A percentile compares a stretch with the other conserved stretches of the same genome.
These are phyloP conservation scores for Hypseocharis bilobata DNA, from an alignment of 441 rosid species.

Conservation along the genomic window DNA sequence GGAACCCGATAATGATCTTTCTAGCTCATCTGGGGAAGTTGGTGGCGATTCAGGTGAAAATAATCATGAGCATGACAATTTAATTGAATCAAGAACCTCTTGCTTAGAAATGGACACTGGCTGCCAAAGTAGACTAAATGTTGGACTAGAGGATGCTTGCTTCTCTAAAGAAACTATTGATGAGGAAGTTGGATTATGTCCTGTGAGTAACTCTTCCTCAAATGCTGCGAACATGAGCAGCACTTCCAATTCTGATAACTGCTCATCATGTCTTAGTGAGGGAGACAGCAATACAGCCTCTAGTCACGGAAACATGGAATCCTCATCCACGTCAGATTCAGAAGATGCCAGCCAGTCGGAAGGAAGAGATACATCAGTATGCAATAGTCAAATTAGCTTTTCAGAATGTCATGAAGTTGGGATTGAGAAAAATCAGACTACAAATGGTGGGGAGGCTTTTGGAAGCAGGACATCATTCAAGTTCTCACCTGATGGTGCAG, in stretches of 20 bases:
- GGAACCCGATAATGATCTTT: conserved; percentile 21
- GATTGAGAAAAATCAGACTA: conserved; percentile 29
- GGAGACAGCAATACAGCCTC: conserved; percentile 61
- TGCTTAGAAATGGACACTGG: conserved; percentile 23
- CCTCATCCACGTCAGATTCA: conserved; percentile 71
- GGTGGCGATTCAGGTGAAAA: conserved; percentile 31
- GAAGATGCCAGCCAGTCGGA: conserved; percentile 66
- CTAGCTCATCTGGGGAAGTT: conserved; percentile 33
- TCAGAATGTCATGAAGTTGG: conserved; percentile 31
- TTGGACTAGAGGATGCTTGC: conserved; percentile 23
- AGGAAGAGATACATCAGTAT: conserved; percentile 41
- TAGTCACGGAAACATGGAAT: conserved; percentile 51
- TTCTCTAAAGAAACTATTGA: conserved; percentile 27
- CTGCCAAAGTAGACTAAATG: conserved; percentile 29
- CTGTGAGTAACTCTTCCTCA: conserved; percentile 17
- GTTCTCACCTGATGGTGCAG: no score
- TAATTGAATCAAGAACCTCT: conserved; percentile 23
- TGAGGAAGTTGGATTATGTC: conserved; percentile 31
- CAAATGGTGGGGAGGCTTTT: conserved; percentile 27
- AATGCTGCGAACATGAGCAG: conserved; percentile 35
- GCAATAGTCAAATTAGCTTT: conserved; percentile 31
- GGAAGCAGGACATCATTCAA: conserved; percentile 29
- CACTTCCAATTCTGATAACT: conserved; percentile 62
- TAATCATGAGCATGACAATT: conserved; percentile 26
- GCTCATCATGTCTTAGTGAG: conserved; percentile 75